Conservation (phyloP, 2,329 filamentous ascomycete genomes). For the Fusarium verrucosum region DNA sequence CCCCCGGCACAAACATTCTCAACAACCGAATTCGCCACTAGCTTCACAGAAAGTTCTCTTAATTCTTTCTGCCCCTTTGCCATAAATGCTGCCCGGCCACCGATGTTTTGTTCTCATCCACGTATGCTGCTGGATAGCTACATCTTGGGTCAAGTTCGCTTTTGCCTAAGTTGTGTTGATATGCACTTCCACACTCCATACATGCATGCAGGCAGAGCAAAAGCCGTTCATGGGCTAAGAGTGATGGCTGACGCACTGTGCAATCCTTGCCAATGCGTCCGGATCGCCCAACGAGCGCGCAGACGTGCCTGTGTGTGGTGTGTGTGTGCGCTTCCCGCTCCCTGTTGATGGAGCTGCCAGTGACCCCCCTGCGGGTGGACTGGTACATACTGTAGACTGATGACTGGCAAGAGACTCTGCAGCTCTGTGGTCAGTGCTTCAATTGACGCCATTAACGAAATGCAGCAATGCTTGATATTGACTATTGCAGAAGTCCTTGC, state of each 20-base stretch:
- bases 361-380: constrained; percentile 17
- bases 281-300: constrained; percentile 25
- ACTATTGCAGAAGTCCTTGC: not conserved
- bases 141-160: constrained; percentile 4
- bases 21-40: constrained; percentile 12
- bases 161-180: not conserved
- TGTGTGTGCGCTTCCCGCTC: constrained; percentile 44
- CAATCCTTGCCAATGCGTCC: constrained; percentile 30
- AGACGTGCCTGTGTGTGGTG: constrained; percentile 31
- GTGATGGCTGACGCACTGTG: constrained; percentile 34
- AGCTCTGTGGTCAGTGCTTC: constrained; percentile 8
- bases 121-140: not conserved
- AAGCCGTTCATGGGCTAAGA: constrained; percentile 26
- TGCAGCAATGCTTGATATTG: constrained; percentile 18
- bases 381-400: not conserved
- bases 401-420: constrained; percentile 9
- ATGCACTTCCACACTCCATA: constrained; percentile 13
- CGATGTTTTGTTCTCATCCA: not conserved
- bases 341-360: constrained; percentile 35
- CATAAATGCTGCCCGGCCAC: not conserved
- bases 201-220: constrained; percentile 17
- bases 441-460: constrained; percentile 7
- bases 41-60: constrained; percentile 20
- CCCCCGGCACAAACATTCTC: constrained; percentile 1
- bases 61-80: not conserved